These are phyloP conservation scores for Lachnellula cervina DNA, from an alignment of 2,329 filamentous ascomycete genomes.

Conservation along the genomic window DNA sequence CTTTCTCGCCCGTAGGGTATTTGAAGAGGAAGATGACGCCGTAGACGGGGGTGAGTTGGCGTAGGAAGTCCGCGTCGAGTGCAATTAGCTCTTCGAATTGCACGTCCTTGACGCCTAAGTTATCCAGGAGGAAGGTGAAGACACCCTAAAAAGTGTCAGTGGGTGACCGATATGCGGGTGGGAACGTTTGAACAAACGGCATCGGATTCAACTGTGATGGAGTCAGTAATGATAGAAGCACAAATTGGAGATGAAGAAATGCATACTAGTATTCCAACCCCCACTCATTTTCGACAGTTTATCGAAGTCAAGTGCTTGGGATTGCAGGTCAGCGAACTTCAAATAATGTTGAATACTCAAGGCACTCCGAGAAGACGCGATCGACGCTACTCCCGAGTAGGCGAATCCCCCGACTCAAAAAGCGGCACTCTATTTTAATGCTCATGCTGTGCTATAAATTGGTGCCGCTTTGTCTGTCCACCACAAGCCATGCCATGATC, in stretches of 20 bases:
- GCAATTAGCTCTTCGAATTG: conserved; percentile 96
- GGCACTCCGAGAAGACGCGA: not conserved
- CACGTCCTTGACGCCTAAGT: conserved; percentile 84
- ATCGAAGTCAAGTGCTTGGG: conserved; percentile 4
- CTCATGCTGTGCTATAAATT: no score
- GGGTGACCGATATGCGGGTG: conserved; percentile 1
- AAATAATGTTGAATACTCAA: not conserved
- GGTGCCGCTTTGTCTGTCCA: no score
- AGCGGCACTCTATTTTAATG: no score
- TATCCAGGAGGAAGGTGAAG: conserved; percentile 93
- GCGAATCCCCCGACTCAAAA: not conserved
- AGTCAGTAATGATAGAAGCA: conserved; percentile 13
- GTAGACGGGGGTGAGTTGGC: conserved; percentile 72
- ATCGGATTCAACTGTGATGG: conserved; percentile 72
- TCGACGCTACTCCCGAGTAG: not conserved
- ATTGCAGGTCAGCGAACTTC: not conserved
- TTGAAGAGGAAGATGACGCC: conserved; percentile 99
- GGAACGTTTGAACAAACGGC: conserved; percentile 56
- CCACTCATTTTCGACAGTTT: conserved; percentile 54
- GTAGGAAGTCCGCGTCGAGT: conserved; percentile 71
- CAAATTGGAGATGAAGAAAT: conserved; percentile 19
- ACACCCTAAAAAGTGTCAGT: conserved; percentile 58
- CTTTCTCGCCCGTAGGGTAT: conserved; percentile 68
- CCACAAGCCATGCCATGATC: no score
- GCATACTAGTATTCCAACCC: conserved; percentile 86